Conservation (phyloP, 345 rosid species). For the Linum lewisii region DNA sequence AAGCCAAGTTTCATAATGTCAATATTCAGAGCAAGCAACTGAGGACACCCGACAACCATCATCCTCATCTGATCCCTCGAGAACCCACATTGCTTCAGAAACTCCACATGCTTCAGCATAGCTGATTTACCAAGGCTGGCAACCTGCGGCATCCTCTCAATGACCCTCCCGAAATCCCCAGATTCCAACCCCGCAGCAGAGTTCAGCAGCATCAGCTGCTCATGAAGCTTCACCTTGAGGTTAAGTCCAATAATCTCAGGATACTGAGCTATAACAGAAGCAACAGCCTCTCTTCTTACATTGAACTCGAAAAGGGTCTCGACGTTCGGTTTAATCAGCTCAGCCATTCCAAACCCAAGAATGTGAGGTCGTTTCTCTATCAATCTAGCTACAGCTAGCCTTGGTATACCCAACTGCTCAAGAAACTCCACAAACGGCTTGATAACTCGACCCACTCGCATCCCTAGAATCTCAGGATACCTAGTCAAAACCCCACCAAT, state of each 20-base stretch:
- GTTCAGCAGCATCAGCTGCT: conserved; percentile 45
- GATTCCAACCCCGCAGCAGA: conserved; percentile 39
- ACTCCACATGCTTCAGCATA: conserved; percentile 54
- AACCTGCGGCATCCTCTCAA: conserved; percentile 86
- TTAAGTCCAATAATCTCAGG: conserved; percentile 78
- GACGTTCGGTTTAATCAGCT: conserved; percentile 56
- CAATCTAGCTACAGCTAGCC: conserved; percentile 77
- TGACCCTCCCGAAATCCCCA: conserved; percentile 50
- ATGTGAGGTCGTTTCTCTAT: conserved; percentile 75
- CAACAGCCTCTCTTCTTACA: conserved; percentile 47
- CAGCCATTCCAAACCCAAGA: conserved; percentile 62
- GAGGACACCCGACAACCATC: conserved; percentile 82
- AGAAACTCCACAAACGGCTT: conserved; percentile 87
- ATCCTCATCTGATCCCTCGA: conserved; percentile 43
- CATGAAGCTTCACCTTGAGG: conserved; percentile 49
- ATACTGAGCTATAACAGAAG: conserved; percentile 76
- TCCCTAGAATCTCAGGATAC: conserved; percentile 79
- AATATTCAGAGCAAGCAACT: conserved; percentile 72
- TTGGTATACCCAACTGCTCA: conserved; percentile 61
- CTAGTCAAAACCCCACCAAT: conserved; percentile 69
- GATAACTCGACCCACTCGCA: conserved; percentile 78
- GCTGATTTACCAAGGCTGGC: conserved; percentile 52
- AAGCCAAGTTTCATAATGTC: conserved; percentile 73
- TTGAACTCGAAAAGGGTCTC: conserved; percentile 44
- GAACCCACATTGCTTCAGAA: conserved; percentile 62